phyloP scores from a whole-genome alignment of 1,139 yeast species.

The Waltiozyma sp. region DNA sequence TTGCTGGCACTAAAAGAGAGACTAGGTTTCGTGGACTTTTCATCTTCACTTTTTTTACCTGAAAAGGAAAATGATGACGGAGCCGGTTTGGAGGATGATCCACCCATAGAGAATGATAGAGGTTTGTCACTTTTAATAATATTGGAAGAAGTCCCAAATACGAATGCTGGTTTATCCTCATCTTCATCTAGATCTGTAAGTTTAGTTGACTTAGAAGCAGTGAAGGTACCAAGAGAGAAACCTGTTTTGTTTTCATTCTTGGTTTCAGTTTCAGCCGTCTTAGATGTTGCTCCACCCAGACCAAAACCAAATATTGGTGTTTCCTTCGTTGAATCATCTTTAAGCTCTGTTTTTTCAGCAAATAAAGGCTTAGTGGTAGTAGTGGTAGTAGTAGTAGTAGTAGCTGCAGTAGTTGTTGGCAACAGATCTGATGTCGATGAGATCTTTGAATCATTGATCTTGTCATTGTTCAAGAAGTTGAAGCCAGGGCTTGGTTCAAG shows the following conservation, averaged over 20 bases:
- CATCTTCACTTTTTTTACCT: not conserved
- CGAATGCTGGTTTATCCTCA: constrained; percentile 1
- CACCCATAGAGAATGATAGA: not conserved
- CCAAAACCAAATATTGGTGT: not conserved
- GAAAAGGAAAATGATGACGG: not conserved
- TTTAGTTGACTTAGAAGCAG: not conserved
- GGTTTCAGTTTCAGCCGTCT: not conserved
- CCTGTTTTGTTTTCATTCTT: not conserved
- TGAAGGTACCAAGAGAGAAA: not conserved
- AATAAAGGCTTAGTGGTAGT: not conserved
- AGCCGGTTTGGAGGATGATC: not conserved
- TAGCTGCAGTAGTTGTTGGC: not conserved
- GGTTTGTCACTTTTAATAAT: not conserved
- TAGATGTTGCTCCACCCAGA: not conserved
- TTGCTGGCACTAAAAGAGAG: constrained; percentile 1
- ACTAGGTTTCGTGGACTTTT: not conserved
- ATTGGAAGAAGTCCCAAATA: not conserved
- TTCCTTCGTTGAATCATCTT: not conserved
- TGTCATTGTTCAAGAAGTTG: constrained; percentile 11
- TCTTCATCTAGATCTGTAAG: not conserved
- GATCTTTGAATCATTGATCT: not conserved
- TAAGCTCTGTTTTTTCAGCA: not conserved
- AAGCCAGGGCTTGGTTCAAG: constrained; percentile 21
- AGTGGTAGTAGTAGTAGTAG: not conserved
- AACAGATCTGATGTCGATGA: not conserved